Percentiles rank a stretch among this genome's conserved stretches.
Evolutionary conservation across 352 stramenopile species (phyloP).

Genomic region (Pythium vanterpoolii): DNA sequence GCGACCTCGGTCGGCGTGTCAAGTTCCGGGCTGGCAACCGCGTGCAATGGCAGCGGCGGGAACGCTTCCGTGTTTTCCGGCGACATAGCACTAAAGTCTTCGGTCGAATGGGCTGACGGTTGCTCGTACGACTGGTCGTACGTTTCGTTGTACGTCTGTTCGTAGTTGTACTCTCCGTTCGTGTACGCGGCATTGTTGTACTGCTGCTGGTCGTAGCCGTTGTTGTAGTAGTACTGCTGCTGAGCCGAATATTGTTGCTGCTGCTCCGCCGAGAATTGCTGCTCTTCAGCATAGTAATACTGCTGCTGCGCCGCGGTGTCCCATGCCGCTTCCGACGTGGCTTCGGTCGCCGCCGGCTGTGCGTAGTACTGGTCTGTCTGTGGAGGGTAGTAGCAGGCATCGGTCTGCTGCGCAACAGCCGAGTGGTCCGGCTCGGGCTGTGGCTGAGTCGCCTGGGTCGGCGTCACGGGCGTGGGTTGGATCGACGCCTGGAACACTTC

Average conservation of each 20-base stretch:
- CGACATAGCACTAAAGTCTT: background rate
- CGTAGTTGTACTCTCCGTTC: constrained; percentile 11
- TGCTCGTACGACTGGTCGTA: background rate
- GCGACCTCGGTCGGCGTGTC: background rate
- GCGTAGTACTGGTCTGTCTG: constrained; percentile 5
- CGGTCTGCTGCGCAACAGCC: background rate
- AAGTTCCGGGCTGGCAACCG: background rate
- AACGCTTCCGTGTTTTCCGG: constrained; percentile 8
- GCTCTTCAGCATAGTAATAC: constrained; percentile 19
- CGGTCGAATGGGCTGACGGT: background rate
- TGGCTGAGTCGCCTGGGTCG: constrained; percentile 13
- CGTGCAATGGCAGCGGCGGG: constrained; percentile 4
- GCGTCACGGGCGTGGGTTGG: background rate
- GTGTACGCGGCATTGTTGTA: constrained; percentile 6
- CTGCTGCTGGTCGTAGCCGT: constrained; percentile 19
- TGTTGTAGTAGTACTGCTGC: constrained; percentile 19
- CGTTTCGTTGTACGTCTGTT: constrained; percentile 18
- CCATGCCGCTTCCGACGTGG: background rate
- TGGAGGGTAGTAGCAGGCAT: constrained; percentile 11
- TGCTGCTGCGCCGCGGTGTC: constrained; percentile 15
- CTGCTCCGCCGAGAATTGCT: constrained; percentile 10
- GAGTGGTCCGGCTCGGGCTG: constrained; percentile 18
- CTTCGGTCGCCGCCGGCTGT: background rate
- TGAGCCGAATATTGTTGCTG: constrained; percentile 10
- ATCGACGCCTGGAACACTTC: constrained; percentile 22